These are phyloP conservation scores for Globisporangium radiosum DNA, from an alignment of 352 stramenopile genomes.

Conservation along the genomic window DNA sequence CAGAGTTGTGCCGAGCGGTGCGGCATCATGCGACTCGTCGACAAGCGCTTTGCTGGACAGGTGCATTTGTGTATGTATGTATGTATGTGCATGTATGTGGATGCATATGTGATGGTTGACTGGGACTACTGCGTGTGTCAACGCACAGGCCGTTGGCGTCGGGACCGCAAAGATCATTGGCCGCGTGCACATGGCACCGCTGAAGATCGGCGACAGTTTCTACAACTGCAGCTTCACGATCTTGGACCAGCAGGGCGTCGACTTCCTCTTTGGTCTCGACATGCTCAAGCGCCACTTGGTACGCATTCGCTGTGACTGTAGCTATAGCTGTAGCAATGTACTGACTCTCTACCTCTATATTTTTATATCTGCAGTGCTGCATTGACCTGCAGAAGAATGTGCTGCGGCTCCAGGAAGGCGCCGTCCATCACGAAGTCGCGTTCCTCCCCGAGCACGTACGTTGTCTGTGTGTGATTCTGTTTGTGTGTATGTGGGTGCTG, in stretches of 20 bases:
- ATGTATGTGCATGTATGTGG: background rate
- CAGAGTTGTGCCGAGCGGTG: constrained; percentile 87
- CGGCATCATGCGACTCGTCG: constrained; percentile 85
- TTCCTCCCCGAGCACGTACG: constrained; percentile 86
- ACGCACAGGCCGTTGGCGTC: constrained; percentile 87
- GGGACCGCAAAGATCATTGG: constrained; percentile 96
- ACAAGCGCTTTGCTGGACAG: constrained; percentile 86
- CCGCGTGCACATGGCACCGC: constrained; percentile 89
- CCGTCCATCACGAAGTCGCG: constrained; percentile 63
- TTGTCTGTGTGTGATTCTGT: background rate
- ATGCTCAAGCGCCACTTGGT: constrained; percentile 97
- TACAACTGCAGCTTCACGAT: constrained; percentile 95
- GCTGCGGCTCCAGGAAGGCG: constrained; percentile 72
- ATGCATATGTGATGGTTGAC: background rate
- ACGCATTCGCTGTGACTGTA: background rate
- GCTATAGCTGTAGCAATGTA: too few species aligned
- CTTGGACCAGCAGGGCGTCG: constrained; percentile 89
- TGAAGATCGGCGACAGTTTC: constrained; percentile 88
- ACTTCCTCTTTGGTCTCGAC: constrained; percentile 97
- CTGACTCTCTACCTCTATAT: background rate
- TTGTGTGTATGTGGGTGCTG: background rate
- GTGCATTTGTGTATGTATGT: constrained; percentile 13
- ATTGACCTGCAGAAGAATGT: constrained; percentile 94
- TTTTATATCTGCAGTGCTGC: constrained; percentile 54
- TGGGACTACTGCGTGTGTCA: background rate